Conservation (phyloP, 148 eudicot genomes). For the Amaranthus hypochondriacus region DNA sequence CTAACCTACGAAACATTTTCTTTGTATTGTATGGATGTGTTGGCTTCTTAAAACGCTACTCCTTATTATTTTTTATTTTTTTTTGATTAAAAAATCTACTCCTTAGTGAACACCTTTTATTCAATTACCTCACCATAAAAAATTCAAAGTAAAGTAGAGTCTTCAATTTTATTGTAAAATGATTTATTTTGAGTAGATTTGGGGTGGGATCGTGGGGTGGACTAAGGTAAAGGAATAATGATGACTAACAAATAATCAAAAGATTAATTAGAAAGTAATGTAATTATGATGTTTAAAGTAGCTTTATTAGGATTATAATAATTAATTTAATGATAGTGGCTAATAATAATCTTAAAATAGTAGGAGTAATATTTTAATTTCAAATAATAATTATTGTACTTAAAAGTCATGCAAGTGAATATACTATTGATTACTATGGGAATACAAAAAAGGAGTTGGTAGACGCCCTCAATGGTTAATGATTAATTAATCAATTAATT, state of each 20-base stretch:
- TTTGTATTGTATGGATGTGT: no score
- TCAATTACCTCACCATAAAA: no score
- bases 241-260: not conserved
- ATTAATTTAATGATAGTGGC: not conserved
- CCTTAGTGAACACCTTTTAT: no score
- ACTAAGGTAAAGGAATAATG: not conserved
- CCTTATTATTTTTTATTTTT: no score
- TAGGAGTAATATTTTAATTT: not conserved
- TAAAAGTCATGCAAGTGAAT: conserved; percentile 12
- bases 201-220: not conserved
- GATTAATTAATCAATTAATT: not conserved
- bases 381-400: not conserved
- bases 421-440: conserved; percentile 12
- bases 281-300: not conserved
- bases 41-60: no score
- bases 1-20: no score
- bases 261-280: not conserved
- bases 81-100: no score
- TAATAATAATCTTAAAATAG: not conserved
- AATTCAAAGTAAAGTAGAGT: no score
- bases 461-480: not conserved
- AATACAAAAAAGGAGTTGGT: conserved; percentile 5
- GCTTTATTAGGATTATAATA: not conserved
- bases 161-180: no score
- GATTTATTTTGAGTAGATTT: no score